A percentile compares a stretch with the other conserved stretches of the same genome.
These are phyloP conservation scores for Suillus sp. DNA, from an alignment of 768 basidiomycete genomes.

Conservation along the genomic window DNA sequence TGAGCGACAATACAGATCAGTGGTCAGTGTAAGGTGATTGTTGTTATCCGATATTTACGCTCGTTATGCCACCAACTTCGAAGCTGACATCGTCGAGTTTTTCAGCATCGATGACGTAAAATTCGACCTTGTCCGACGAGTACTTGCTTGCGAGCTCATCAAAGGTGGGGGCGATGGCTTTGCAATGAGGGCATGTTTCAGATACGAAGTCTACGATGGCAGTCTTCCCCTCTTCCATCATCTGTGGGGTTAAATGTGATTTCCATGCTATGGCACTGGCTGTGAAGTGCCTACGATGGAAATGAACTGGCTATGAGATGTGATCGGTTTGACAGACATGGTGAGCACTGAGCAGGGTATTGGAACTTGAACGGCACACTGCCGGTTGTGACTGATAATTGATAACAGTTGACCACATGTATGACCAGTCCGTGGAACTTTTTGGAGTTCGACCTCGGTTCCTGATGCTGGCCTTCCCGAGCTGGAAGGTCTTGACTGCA, in stretches of 20 bases:
- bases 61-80: slow-evolving; percentile 43
- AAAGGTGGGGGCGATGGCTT: slow-evolving; percentile 11
- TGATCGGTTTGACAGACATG: slow-evolving; percentile 13
- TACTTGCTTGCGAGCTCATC: slow-evolving; percentile 9
- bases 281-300: slow-evolving; percentile 8
- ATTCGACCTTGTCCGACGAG: slow-evolving; percentile 41
- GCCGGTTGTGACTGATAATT: background rate
- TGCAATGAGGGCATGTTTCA: slow-evolving; percentile 8
- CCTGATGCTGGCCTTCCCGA: background rate
- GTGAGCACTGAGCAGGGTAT: background rate
- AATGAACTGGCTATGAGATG: slow-evolving; percentile 10
- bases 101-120: slow-evolving; percentile 77
- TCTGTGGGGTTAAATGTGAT: slow-evolving; percentile 11
- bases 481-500: background rate
- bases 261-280: background rate
- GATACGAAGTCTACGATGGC: slow-evolving; percentile 24
- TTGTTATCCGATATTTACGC: background rate
- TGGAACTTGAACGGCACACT: background rate
- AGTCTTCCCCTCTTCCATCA: slow-evolving; percentile 13
- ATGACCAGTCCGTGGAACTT: background rate
- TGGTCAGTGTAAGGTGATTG: background rate
- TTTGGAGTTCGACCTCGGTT: background rate
- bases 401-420: background rate
- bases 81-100: slow-evolving; percentile 47
- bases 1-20: background rate